Evolutionary conservation across 2,329 filamentous ascomycete genomes (phyloP), one percentile per base, ranked within the genome.

Genomic region (Lecanicillium sp.): DNA sequence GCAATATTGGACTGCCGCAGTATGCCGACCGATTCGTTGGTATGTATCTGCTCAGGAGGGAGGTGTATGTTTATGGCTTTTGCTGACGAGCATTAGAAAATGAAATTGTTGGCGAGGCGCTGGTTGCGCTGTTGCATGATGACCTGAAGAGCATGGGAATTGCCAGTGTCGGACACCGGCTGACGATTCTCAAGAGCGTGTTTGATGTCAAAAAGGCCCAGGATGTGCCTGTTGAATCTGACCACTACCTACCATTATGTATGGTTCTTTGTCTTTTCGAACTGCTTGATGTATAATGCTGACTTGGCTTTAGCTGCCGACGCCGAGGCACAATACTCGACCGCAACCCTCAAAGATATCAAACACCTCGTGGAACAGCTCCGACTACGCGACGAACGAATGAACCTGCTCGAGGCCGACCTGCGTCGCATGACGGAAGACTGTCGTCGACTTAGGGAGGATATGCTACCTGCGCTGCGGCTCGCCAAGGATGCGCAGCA

Each of bases 151-250:
- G 94, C 56, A 90, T 96, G 80, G 89, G 89, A 34, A 85, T 98
- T 47, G 70, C 72, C 46, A 96, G 90, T 63, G 87, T 95, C 34
- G 92, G 92, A 29, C 92, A 98, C 65, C 82, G 92, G 43, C 71
- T 98, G 52, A 94, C 88, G 16, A 94, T 98, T 42, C 73, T 98
- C 42, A 96, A 95, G 66, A 89, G 81, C 52, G 88, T 96, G 39
- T 96, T 95, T 64, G 89, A 96, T 55, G 82, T 92, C 55, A 98
- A 98, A 67, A 83, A 90, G 59, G 87, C 87, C 47, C 89, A 95
- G 55, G 88, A 94, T 52, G 78, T 96, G 43, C 83, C 86, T 13
- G 76, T 95, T 51, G 90, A 96, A 56, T 81, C 83, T 45, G 90
- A 95, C 53, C 86, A 96, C 60, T 98, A 95, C 58, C 75, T 95